phyloP scores from a whole-genome alignment of 2,329 filamentous ascomycete species.

The Furcasterigmium sp. region DNA sequence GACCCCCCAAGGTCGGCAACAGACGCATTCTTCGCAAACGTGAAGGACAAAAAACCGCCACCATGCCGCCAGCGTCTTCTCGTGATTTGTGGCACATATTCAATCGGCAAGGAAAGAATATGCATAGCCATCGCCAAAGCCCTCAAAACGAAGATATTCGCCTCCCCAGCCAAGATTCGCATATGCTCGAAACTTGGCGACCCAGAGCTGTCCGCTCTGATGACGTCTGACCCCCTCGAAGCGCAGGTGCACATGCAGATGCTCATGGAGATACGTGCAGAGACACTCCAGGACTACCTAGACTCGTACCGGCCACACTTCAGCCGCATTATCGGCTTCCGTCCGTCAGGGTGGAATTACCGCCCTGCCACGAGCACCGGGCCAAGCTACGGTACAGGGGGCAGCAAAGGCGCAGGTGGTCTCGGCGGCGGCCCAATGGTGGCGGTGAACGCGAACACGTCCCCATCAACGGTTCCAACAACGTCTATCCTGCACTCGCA shows the following conservation, averaged over 20 bases:
- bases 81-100: conserved; percentile 93
- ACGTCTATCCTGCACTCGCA: conserved; percentile 49
- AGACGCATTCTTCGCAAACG: conserved; percentile 1
- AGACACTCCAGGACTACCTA: conserved; percentile 87
- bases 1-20: conserved; percentile 10
- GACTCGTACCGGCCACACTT: conserved; percentile 76
- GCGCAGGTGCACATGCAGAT: conserved; percentile 98
- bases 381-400: too few species aligned
- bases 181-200: conserved; percentile 85
- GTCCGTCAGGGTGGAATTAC: conserved; percentile 93
- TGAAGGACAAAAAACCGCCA: conserved; percentile 1
- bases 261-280: conserved; percentile 86
- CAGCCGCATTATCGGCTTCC: conserved; percentile 80
- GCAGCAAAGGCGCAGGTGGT: background rate
- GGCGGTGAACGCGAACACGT: conserved; percentile 48
- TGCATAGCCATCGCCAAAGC: conserved; percentile 88
- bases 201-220: conserved; percentile 66
- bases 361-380: conserved; percentile 49
- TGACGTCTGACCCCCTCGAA: conserved; percentile 75
- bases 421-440: conserved; percentile 38
- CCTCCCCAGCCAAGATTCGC: conserved; percentile 73
- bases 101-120: conserved; percentile 95
- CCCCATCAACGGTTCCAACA: conserved; percentile 44
- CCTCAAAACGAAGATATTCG: conserved; percentile 83
- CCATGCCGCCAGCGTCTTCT: conserved; percentile 61